A percentile compares a stretch with the other conserved stretches of the same genome.
phyloP scores from a whole-genome alignment of 2,329 filamentous ascomycete species.

The Emergomyces orientalis region DNA sequence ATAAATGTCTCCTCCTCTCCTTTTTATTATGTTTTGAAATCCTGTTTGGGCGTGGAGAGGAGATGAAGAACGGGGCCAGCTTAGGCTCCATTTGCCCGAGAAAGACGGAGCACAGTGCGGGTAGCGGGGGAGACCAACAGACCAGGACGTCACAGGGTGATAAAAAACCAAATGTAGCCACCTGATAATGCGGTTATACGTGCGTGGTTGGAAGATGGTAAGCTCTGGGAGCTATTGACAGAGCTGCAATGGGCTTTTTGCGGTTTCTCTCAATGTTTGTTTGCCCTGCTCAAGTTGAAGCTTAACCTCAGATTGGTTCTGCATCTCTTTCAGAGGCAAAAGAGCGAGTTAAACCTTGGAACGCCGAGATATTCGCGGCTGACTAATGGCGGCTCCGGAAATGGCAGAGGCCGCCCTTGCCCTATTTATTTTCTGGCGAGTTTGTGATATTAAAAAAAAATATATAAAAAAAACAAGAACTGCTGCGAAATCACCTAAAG shows the following conservation, averaged over 20 bases:
- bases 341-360: background rate
- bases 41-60: constrained; percentile 1
- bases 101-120: background rate
- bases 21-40: background rate
- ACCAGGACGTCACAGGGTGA: background rate
- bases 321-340: no score
- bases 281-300: no score
- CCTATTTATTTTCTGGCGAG: background rate
- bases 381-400: background rate
- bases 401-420: background rate
- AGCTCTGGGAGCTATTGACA: background rate
- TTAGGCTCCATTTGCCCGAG: constrained; percentile 15
- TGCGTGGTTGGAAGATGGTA: background rate
- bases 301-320: no score
- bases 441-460: no score
- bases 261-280: background rate
- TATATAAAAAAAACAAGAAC: no score
- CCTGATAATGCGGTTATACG: background rate
- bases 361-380: background rate
- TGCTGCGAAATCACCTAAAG: no score
- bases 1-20: background rate
- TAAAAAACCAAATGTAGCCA: background rate
- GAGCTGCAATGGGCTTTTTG: background rate
- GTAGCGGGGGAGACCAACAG: background rate
- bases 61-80: background rate